Percentiles rank a stretch among this genome's conserved stretches.
phyloP scores from a whole-genome alignment of 2,329 filamentous ascomycete species.

The Westerdykella sp. region DNA sequence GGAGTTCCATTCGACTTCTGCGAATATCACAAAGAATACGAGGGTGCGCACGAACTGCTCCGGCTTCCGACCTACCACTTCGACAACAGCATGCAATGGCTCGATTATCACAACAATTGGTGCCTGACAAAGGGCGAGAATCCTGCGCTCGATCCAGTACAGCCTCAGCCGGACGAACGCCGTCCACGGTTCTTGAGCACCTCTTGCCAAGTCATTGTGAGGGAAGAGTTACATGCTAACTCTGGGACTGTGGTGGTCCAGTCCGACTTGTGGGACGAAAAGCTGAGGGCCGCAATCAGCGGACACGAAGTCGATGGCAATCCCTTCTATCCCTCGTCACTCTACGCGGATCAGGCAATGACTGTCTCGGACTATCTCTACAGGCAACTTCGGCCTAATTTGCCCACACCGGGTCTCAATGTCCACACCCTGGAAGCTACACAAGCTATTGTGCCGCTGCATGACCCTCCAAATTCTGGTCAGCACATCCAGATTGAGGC shows the following conservation, averaged over 20 bases:
- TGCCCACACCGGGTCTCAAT: slow-evolving; percentile 54
- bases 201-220: slow-evolving; percentile 58
- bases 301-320: slow-evolving; percentile 65
- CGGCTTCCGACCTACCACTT: slow-evolving; percentile 63
- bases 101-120: slow-evolving; percentile 67
- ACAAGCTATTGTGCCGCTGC: slow-evolving; percentile 60
- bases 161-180: slow-evolving; percentile 34
- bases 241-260: slow-evolving; percentile 57
- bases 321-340: slow-evolving; percentile 58
- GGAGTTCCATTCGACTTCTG: slow-evolving; percentile 64
- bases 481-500: slow-evolving; percentile 58
- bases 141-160: slow-evolving; percentile 32
- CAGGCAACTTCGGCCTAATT: slow-evolving; percentile 54
- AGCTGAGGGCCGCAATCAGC: slow-evolving; percentile 55
- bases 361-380: slow-evolving; percentile 63
- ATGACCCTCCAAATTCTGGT: slow-evolving; percentile 43
- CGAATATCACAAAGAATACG: slow-evolving; percentile 61
- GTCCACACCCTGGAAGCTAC: slow-evolving; percentile 62
- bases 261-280: slow-evolving; percentile 58
- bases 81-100: slow-evolving; percentile 67
- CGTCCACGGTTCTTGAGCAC: slow-evolving; percentile 56
- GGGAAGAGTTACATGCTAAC: slow-evolving; percentile 57
- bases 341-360: slow-evolving; percentile 60
- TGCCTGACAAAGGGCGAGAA: slow-evolving; percentile 61
- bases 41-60: slow-evolving; percentile 53